These are phyloP conservation scores for Isabelozyma gotoi DNA, from an alignment of 805 yeast species.

Conservation along the genomic window DNA sequence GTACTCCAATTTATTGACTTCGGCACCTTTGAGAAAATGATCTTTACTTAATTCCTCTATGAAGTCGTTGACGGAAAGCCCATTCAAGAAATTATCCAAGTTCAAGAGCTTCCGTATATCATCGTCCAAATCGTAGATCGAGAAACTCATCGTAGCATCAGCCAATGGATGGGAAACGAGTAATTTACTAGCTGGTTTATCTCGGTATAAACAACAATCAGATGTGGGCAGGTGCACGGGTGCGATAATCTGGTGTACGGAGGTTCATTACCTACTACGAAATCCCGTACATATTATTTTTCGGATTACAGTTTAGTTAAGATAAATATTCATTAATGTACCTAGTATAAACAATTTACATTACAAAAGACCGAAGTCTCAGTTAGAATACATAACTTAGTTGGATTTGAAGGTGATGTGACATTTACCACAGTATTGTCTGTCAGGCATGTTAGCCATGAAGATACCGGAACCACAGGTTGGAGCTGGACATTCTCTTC, in stretches of 20 bases:
- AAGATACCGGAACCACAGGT: slow-evolving; percentile 98
- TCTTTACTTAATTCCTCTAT: slow-evolving; percentile 76
- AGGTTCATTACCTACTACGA: too few relatives aligned
- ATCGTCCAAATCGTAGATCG: slow-evolving; percentile 64
- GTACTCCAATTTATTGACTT: slow-evolving; percentile 50
- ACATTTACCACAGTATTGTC: slow-evolving; percentile 99
- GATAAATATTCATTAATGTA: background rate
- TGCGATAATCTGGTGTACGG: too few relatives aligned
- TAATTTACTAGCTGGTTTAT: too few relatives aligned
- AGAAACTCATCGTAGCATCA: slow-evolving; percentile 49
- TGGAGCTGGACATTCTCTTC: slow-evolving; percentile 93
- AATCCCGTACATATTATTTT: background rate
- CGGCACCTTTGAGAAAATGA: slow-evolving; percentile 52
- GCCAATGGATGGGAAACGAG: too few relatives aligned
- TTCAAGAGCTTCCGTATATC: slow-evolving; percentile 55
- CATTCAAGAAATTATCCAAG: slow-evolving; percentile 63
- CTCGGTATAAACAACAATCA: too few relatives aligned
- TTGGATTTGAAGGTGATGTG: slow-evolving; percentile 80
- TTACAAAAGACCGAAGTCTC: background rate
- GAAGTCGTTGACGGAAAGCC: slow-evolving; percentile 74
- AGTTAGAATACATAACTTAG: slow-evolving; percentile 8
- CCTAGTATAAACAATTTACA: background rate
- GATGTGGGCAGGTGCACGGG: too few relatives aligned
- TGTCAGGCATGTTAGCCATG: slow-evolving; percentile 98
- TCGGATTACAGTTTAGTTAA: background rate